Conservation (phyloP, 192 early-diverging fungal genomes). For the Backusella tarrabulga region DNA sequence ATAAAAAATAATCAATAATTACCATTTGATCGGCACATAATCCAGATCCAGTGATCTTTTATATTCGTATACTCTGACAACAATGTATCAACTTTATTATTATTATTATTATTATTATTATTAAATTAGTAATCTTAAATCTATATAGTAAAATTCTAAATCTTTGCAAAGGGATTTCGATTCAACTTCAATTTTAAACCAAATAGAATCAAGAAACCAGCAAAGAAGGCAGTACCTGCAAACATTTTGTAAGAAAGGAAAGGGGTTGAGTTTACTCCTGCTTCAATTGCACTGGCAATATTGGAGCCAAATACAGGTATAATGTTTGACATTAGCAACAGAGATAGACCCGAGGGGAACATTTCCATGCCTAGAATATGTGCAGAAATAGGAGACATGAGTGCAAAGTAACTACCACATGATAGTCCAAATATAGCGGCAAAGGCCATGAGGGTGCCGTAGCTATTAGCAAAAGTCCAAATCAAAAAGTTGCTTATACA, state of each 20-base stretch:
- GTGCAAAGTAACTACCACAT: conserved; percentile 35
- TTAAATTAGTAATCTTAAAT: no score
- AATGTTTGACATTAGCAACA: conserved; percentile 24
- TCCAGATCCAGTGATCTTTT: no score
- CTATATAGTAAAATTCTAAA: no score
- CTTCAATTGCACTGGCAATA: conserved; percentile 34
- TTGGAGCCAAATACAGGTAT: conserved; percentile 30
- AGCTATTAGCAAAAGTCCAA: conserved; percentile 33
- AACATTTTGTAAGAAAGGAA: conserved; percentile 45
- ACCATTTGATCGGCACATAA: no score
- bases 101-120: no score
- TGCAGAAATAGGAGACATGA: conserved; percentile 30
- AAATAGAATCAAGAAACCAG: not conserved
- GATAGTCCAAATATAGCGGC: conserved; percentile 31
- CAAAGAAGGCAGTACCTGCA: conserved; percentile 21
- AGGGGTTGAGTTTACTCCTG: conserved; percentile 20
- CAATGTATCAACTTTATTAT: no score
- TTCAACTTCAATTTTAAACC: not conserved
- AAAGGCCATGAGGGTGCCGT: conserved; percentile 29
- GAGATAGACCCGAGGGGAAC: conserved; percentile 26
- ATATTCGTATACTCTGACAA: no score
- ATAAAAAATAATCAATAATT: no score
- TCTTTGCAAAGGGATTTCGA: not conserved
- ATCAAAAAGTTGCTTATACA: conserved; percentile 24
- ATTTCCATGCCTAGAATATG: conserved; percentile 19